Evolutionary conservation across 768 basidiomycete genomes (phyloP).

Genomic region (Imleria badia): DNA sequence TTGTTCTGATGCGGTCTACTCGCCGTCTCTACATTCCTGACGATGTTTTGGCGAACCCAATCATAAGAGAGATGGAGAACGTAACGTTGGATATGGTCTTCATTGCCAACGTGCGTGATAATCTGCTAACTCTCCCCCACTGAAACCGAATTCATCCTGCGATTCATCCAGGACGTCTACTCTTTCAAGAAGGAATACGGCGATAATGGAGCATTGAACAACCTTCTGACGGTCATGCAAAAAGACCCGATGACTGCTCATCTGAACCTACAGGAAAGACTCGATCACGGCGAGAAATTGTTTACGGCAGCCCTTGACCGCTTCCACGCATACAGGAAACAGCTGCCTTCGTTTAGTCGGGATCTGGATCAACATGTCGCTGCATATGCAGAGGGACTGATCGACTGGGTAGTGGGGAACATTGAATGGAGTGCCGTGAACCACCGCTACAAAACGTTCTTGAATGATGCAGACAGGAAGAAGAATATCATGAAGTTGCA

Average conservation of each 20-base stretch:
- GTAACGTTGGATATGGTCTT: constrained; percentile 27
- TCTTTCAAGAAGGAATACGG: constrained; percentile 31
- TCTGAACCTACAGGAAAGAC: constrained; percentile 24
- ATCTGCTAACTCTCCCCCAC: too few species aligned
- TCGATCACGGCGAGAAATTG: constrained; percentile 19
- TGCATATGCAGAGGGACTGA: constrained; percentile 26
- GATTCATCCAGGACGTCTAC: constrained; percentile 23
- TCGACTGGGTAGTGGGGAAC: constrained; percentile 27
- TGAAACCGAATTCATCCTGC: neutral
- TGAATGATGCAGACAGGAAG: constrained; percentile 20
- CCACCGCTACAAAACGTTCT: constrained; percentile 27
- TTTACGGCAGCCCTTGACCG: constrained; percentile 23
- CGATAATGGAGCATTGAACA: constrained; percentile 30
- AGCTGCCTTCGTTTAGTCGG: constrained; percentile 16
- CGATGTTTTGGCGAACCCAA: constrained; percentile 19
- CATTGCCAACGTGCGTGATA: constrained; percentile 22
- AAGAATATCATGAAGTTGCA: constrained; percentile 21
- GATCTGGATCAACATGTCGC: constrained; percentile 19
- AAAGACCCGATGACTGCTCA: constrained; percentile 25
- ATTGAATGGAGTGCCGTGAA: constrained; percentile 30
- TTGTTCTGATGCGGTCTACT: constrained; percentile 30
- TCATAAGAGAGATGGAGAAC: constrained; percentile 29
- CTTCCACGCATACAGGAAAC: constrained; percentile 21
- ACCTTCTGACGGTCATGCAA: constrained; percentile 27
- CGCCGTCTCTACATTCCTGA: constrained; percentile 27